Percentiles rank a stretch among this genome's conserved stretches.
Evolutionary conservation across 306 rosid species (phyloP).

Genomic region (Mucuna pruriens): DNA sequence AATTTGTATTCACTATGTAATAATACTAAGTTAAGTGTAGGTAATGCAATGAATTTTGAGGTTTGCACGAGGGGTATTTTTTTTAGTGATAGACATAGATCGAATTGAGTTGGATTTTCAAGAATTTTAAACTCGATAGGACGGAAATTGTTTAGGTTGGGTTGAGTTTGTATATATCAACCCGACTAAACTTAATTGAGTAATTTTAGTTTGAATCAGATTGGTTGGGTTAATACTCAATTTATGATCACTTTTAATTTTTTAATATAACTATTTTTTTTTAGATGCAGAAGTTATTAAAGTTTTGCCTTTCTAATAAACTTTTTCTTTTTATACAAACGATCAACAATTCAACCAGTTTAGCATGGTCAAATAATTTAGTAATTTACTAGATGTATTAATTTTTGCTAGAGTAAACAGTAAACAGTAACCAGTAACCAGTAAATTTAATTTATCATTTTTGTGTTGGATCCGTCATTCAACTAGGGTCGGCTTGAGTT

Average conservation of each 20-base stretch:
- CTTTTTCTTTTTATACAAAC: not conserved
- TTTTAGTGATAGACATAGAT: too few relatives aligned
- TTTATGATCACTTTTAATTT: too few relatives aligned
- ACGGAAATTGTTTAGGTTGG: not conserved
- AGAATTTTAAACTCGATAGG: too few relatives aligned
- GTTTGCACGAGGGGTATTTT: not conserved
- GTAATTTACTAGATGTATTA: too few relatives aligned
- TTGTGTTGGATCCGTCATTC: not conserved
- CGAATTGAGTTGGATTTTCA: too few relatives aligned
- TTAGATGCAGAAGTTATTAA: not conserved
- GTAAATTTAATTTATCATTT: not conserved
- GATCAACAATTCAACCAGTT: not conserved
- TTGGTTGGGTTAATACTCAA: not conserved
- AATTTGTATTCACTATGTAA: not conserved
- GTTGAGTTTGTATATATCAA: not conserved
- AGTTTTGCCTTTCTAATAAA: not conserved
- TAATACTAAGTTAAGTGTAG: not conserved
- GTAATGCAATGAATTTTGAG: not conserved
- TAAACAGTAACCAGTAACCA: too few relatives aligned
- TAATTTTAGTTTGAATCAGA: too few relatives aligned
- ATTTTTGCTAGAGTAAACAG: too few relatives aligned
- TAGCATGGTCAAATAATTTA: too few relatives aligned
- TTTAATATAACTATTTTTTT: too few relatives aligned
- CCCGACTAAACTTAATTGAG: too few relatives aligned
- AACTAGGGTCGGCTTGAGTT: too few relatives aligned